phyloP scores from a whole-genome alignment of 1,139 yeast species.

The Dujonia santamariae region DNA sequence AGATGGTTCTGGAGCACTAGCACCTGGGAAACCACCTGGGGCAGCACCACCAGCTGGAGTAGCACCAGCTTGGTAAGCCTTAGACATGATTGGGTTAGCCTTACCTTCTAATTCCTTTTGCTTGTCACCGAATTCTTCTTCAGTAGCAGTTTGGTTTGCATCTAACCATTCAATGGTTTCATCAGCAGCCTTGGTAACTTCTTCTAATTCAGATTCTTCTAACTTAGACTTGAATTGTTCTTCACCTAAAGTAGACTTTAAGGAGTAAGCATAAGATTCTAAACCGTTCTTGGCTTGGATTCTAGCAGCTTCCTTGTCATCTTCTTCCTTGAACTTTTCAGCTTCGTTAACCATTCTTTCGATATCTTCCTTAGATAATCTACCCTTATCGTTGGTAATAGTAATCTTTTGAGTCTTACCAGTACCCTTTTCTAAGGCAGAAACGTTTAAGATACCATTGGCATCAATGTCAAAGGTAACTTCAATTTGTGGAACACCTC shows the following conservation, averaged over 20 bases:
- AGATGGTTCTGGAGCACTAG: conserved; percentile 65
- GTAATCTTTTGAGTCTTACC: conserved; percentile 60
- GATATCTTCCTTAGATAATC: conserved; percentile 51
- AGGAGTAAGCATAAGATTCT: conserved; percentile 88
- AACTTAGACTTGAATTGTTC: conserved; percentile 81
- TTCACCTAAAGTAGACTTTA: conserved; percentile 79
- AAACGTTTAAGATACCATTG: conserved; percentile 90
- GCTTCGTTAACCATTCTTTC: conserved; percentile 52
- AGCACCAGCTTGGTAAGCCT: conserved; percentile 78
- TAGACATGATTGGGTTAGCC: conserved; percentile 93
- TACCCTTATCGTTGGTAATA: conserved; percentile 50
- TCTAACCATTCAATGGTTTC: conserved; percentile 89
- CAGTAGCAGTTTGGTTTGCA: conserved; percentile 79
- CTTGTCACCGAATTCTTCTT: conserved; percentile 83
- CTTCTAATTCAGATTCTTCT: conserved; percentile 73
- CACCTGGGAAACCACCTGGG: conserved; percentile 62
- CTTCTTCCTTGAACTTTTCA: conserved; percentile 50
- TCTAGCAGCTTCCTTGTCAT: conserved; percentile 46
- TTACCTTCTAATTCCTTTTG: conserved; percentile 92
- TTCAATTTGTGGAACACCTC: conserved; percentile 97
- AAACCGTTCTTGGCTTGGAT: conserved; percentile 75
- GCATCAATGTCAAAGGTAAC: conserved; percentile 94
- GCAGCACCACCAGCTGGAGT: conserved; percentile 55
- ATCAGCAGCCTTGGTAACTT: conserved; percentile 79
- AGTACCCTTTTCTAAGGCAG: conserved; percentile 94